Percentiles rank a stretch among this genome's conserved stretches.
These are phyloP conservation scores for Scheffersomyces parashehatae DNA, from an alignment of 1,139 yeast species.

Conservation along the genomic window DNA sequence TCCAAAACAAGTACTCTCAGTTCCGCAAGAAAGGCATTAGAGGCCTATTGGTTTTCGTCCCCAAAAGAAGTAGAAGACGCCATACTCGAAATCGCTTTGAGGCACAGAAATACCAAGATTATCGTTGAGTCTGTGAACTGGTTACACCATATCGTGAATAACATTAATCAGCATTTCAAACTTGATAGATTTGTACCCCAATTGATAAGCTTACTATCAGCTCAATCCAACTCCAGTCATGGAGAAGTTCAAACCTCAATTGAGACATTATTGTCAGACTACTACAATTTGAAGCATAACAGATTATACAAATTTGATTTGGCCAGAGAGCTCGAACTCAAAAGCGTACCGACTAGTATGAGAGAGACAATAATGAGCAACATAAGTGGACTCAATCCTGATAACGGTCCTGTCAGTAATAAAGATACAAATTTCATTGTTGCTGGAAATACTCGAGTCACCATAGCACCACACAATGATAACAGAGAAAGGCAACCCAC, in stretches of 20 bases:
- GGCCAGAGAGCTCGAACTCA: slow-evolving; percentile 43
- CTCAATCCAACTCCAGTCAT: slow-evolving; percentile 4
- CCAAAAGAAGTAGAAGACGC: slow-evolving; percentile 54
- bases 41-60: slow-evolving; percentile 67
- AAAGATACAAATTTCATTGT: neutral
- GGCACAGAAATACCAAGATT: slow-evolving; percentile 38
- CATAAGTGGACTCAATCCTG: slow-evolving; percentile 20
- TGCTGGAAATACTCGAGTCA: neutral
- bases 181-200: slow-evolving; percentile 28
- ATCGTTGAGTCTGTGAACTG: slow-evolving; percentile 43
- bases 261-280: slow-evolving; percentile 23
- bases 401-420: neutral
- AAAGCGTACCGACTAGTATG: slow-evolving; percentile 31
- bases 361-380: slow-evolving; percentile 31
- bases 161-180: slow-evolving; percentile 35
- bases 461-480: neutral
- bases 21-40: slow-evolving; percentile 58
- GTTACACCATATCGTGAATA: slow-evolving; percentile 31
- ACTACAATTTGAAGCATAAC: slow-evolving; percentile 30
- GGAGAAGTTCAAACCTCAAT: slow-evolving; percentile 18
- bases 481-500: no score
- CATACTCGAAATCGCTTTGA: slow-evolving; percentile 53
- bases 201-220: slow-evolving; percentile 19
- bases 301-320: slow-evolving; percentile 44
- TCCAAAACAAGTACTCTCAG: slow-evolving; percentile 41